Evolutionary conservation across 1,139 yeast genomes (phyloP).

Genomic region (Zygosaccharomyces sapae): DNA sequence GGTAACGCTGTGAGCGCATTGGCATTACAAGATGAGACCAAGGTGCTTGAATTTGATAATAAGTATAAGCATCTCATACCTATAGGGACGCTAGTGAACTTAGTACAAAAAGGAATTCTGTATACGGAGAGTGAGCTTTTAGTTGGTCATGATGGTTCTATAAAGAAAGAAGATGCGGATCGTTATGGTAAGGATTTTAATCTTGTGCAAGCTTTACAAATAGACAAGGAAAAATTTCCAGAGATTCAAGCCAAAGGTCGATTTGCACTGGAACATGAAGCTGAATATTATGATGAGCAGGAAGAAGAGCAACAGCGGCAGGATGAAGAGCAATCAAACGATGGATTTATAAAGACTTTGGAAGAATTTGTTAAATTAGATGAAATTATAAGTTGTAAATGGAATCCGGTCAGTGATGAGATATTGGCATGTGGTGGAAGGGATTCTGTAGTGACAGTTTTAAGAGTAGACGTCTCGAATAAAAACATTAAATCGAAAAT

Average conservation of each 20-base stretch:
- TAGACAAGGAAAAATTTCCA: constrained; percentile 34
- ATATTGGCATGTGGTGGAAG: constrained; percentile 42
- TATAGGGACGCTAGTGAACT: constrained; percentile 71
- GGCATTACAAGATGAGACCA: constrained; percentile 74
- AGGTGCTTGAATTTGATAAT: constrained; percentile 56
- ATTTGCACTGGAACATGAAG: constrained; percentile 30
- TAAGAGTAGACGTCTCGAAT: constrained; percentile 13
- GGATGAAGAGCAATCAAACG: constrained; percentile 6
- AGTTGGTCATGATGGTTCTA: constrained; percentile 38
- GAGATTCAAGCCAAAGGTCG: constrained; percentile 32
- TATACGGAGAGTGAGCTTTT: constrained; percentile 55
- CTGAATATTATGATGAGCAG: constrained; percentile 16
- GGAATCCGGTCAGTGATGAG: constrained; percentile 40
- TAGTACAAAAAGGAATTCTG: constrained; percentile 82
- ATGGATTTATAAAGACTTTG: constrained; percentile 36
- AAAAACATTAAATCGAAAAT: constrained; percentile 6
- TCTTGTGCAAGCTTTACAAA: constrained; percentile 40
- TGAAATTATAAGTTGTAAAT: constrained; percentile 37
- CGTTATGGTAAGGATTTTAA: constrained; percentile 36
- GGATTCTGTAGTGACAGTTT: constrained; percentile 39
- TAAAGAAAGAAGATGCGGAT: constrained; percentile 24
- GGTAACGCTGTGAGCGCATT: constrained; percentile 76
- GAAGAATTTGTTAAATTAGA: constrained; percentile 35
- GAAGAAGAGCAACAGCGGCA: constrained; percentile 14
- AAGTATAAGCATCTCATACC: constrained; percentile 49